phyloP scores from a whole-genome alignment of 2,329 filamentous ascomycete species.

The Penicillium sp. region DNA sequence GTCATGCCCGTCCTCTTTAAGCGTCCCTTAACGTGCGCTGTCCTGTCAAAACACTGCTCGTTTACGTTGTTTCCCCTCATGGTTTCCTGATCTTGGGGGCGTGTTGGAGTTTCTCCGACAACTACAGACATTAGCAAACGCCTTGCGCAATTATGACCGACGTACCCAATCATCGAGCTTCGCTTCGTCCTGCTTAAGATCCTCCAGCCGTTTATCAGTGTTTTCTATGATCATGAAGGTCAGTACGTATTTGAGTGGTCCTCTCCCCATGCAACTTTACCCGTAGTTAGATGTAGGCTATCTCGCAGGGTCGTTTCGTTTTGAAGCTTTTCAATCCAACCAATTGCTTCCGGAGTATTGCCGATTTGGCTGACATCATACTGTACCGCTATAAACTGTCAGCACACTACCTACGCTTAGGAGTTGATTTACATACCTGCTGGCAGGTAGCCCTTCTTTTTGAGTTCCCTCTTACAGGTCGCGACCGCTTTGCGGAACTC shows the following conservation, averaged over 20 bases:
- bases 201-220: not conserved
- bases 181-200: not conserved
- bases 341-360: not conserved
- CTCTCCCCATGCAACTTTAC: not conserved
- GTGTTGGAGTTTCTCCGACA: not conserved
- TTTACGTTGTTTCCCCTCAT: too few species aligned
- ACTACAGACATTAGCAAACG: not conserved
- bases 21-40: too few species aligned
- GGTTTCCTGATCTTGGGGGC: not conserved
- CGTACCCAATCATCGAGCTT: not conserved
- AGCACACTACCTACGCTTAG: not conserved
- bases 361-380: constrained; percentile 3
- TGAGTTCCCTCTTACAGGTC: not conserved
- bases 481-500: not conserved
- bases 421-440: not conserved
- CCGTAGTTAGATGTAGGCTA: not conserved
- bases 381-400: not conserved
- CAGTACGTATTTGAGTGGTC: not conserved
- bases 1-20: not conserved
- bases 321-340: not conserved
- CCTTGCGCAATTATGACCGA: not conserved
- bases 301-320: not conserved
- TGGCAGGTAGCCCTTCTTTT: not conserved
- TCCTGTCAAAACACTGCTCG: too few species aligned
- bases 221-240: not conserved